A percentile compares a stretch with the other conserved stretches of the same genome.
These are phyloP conservation scores for Xanthoconium separans DNA, from an alignment of 1,284 basidiomycete genomes.

Conservation along the genomic window DNA sequence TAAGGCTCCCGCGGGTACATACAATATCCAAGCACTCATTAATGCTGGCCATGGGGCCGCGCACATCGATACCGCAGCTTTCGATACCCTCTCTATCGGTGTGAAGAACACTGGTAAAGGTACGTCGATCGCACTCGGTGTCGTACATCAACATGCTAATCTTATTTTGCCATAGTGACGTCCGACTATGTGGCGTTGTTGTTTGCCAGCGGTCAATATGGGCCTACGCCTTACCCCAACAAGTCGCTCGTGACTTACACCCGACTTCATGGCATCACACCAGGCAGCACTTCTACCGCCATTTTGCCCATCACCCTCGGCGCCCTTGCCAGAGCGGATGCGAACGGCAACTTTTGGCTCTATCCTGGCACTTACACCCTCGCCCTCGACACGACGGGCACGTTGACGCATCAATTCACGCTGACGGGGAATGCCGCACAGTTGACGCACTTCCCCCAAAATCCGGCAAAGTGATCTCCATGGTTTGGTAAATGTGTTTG, in stretches of 20 bases:
- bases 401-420: constrained; percentile 40
- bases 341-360: constrained; percentile 45
- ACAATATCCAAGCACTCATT: constrained; percentile 44
- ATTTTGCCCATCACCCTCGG: constrained; percentile 47
- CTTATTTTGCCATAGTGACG: constrained; percentile 19
- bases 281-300: constrained; percentile 38
- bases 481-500: too few species aligned
- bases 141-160: background rate
- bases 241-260: constrained; percentile 52
- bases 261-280: constrained; percentile 42
- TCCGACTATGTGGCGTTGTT: constrained; percentile 59
- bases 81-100: constrained; percentile 47
- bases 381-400: constrained; percentile 40
- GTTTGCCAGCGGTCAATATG: constrained; percentile 47
- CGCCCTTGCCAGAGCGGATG: constrained; percentile 49
- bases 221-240: constrained; percentile 50
- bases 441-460: constrained; percentile 30
- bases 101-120: constrained; percentile 48
- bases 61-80: constrained; percentile 43
- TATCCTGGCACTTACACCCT: constrained; percentile 47
- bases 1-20: constrained; percentile 32
- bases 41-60: constrained; percentile 20
- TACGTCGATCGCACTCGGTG: background rate
- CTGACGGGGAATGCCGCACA: constrained; percentile 42
- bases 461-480: background rate